These are phyloP conservation scores for Penicillium malachiteum DNA, from an alignment of 495 filamentous ascomycete species.

Conservation along the genomic window DNA sequence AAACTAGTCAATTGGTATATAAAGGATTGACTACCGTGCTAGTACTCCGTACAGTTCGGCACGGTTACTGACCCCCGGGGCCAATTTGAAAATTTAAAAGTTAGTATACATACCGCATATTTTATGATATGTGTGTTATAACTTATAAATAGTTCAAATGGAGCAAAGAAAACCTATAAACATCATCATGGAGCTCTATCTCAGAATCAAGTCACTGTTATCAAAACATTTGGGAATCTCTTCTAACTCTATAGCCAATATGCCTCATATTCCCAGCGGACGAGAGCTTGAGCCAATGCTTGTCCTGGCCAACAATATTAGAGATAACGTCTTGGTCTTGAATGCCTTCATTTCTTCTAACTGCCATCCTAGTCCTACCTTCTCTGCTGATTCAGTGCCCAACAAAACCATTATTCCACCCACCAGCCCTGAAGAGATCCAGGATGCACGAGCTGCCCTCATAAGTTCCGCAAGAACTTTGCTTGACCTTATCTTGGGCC, in stretches of 20 bases:
- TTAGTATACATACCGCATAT: too few relatives aligned
- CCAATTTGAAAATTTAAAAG: too few relatives aligned
- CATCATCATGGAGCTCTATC: too few relatives aligned
- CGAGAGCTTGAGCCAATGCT: not conserved
- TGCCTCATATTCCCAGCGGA: not conserved
- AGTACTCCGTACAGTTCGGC: too few relatives aligned
- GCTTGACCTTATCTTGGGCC: not conserved
- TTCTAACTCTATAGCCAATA: not conserved
- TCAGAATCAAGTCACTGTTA: too few relatives aligned
- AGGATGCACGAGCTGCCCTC: not conserved
- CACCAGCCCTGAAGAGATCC: not conserved
- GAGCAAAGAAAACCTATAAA: too few relatives aligned
- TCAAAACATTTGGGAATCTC: not conserved
- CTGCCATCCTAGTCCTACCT: not conserved
- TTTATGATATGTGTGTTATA: too few relatives aligned
- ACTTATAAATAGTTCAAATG: too few relatives aligned
- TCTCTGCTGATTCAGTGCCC: not conserved
- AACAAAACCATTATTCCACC: not conserved
- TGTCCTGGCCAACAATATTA: not conserved
- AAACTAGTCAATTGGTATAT: too few relatives aligned
- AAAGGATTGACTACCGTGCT: too few relatives aligned
- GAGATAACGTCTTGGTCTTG: not conserved
- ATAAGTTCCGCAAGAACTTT: not conserved
- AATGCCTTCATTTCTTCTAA: not conserved
- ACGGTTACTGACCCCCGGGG: too few relatives aligned